These are phyloP conservation scores for Escovopsis sp. DNA, from an alignment of 2,329 filamentous ascomycete genomes.

Conservation along the genomic window DNA sequence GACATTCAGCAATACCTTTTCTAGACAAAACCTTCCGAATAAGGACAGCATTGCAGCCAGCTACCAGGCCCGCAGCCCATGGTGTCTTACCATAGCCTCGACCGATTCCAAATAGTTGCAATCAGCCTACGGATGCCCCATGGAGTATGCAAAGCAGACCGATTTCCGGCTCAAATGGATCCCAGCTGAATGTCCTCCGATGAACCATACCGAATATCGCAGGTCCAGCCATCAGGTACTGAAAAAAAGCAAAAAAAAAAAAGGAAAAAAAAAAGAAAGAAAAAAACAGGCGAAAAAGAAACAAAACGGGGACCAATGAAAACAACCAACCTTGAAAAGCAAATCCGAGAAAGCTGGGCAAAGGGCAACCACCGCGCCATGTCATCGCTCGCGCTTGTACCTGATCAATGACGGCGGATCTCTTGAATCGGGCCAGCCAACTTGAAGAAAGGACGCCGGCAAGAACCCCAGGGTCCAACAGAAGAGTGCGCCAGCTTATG, in stretches of 20 bases:
- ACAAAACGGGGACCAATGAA: too few relatives aligned
- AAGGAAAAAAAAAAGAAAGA: too few relatives aligned
- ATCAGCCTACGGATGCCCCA: slow-evolving; percentile 1
- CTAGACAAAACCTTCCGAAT: slow-evolving; percentile 6
- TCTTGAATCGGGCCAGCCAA: slow-evolving; percentile 21
- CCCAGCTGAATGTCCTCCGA: not conserved
- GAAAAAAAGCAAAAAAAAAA: too few relatives aligned
- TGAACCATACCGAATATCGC: slow-evolving; percentile 6
- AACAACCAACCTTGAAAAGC: too few relatives aligned
- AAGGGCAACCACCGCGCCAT: too few relatives aligned
- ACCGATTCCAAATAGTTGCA: not conserved
- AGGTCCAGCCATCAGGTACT: too few relatives aligned
- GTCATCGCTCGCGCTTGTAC: not conserved
- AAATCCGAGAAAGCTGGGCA: too few relatives aligned
- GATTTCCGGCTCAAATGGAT: too few relatives aligned
- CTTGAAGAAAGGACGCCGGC: slow-evolving; percentile 19
- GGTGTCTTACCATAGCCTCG: slow-evolving; percentile 1
- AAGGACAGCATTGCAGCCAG: not conserved
- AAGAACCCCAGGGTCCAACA: slow-evolving; percentile 33
- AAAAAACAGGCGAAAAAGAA: too few relatives aligned
- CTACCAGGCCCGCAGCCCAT: not conserved
- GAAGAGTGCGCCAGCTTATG: slow-evolving; percentile 23
- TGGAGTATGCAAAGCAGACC: slow-evolving; percentile 5
- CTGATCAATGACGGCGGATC: slow-evolving; percentile 9
- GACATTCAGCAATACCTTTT: not conserved